These are phyloP conservation scores for Amaranthus tricolor DNA, from an alignment of 179 eudicot species.

Conservation along the genomic window DNA sequence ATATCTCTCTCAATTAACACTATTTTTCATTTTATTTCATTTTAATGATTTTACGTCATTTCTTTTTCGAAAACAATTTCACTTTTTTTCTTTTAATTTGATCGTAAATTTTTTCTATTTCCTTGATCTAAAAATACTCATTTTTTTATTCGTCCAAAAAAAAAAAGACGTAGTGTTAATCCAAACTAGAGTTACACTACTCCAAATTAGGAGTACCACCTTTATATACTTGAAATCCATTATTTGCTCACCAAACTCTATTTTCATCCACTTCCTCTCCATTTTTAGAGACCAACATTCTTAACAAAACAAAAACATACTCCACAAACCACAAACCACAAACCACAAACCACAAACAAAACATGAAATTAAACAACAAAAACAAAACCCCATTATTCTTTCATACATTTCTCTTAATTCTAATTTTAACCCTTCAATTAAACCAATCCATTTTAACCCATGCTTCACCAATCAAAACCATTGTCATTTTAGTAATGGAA, in stretches of 20 bases:
- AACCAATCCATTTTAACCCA: conserved; percentile 6
- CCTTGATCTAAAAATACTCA: no score
- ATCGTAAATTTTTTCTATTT: no score
- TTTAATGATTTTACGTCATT: no score
- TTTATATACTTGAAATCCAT: not conserved
- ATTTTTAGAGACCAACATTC: not conserved
- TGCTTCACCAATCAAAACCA: conserved; percentile 43
- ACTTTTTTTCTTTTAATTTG: no score
- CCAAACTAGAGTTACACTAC: no score
- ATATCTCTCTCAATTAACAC: no score
- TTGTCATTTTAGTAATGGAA: conserved; percentile 76
- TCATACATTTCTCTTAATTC: conserved; percentile 18
- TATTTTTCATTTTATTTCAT: no score
- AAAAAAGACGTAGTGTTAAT: no score
- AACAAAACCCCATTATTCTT: not conserved
- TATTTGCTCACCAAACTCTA: conserved; percentile 13
- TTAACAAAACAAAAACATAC: not conserved
- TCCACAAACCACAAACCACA: not conserved
- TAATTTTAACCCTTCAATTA: conserved; percentile 6
- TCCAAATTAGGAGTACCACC: not conserved
- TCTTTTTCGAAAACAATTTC: no score
- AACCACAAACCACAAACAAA: not conserved
- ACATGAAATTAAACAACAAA: conserved; percentile 14
- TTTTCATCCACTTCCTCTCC: conserved; percentile 1
- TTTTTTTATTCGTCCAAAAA: no score